These are phyloP conservation scores for Eucalyptus rudis DNA, from an alignment of 345 rosid species.

Conservation along the genomic window DNA sequence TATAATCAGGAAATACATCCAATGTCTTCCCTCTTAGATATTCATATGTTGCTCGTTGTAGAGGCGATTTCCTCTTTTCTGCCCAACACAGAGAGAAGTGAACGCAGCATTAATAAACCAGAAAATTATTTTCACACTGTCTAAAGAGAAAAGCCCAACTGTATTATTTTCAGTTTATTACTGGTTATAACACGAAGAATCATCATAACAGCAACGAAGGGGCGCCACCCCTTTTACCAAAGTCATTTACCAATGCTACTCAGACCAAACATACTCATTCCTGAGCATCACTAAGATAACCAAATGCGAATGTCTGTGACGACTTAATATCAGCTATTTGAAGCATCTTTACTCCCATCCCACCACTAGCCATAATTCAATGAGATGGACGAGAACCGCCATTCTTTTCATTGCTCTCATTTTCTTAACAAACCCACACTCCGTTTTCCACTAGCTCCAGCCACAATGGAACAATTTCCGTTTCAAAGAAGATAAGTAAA, in stretches of 20 bases:
- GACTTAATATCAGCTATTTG: not conserved
- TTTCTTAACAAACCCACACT: not conserved
- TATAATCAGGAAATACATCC: constrained; percentile 59
- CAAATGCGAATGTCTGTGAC: not conserved
- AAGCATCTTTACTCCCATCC: not conserved
- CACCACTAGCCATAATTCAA: not conserved
- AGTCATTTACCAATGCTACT: not conserved
- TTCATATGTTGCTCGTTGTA: constrained; percentile 39
- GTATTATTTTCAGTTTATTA: not conserved
- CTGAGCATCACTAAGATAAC: not conserved
- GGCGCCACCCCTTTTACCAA: not conserved
- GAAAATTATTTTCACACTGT: not conserved
- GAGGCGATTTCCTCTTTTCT: constrained; percentile 44
- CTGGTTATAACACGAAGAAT: not conserved
- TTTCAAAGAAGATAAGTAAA: not conserved
- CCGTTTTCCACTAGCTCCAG: not conserved
- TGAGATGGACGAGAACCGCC: not conserved
- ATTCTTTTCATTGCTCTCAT: not conserved
- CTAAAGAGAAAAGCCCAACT: not conserved
- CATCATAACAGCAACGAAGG: not conserved
- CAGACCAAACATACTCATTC: not conserved
- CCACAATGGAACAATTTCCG: not conserved
- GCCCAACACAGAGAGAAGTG: not conserved
- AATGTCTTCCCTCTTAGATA: constrained; percentile 52
- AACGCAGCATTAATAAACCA: not conserved